A percentile compares a stretch with the other conserved stretches of the same genome.
Conservation (phyloP, 495 filamentous ascomycete species). For the Xylaria acuta region DNA sequence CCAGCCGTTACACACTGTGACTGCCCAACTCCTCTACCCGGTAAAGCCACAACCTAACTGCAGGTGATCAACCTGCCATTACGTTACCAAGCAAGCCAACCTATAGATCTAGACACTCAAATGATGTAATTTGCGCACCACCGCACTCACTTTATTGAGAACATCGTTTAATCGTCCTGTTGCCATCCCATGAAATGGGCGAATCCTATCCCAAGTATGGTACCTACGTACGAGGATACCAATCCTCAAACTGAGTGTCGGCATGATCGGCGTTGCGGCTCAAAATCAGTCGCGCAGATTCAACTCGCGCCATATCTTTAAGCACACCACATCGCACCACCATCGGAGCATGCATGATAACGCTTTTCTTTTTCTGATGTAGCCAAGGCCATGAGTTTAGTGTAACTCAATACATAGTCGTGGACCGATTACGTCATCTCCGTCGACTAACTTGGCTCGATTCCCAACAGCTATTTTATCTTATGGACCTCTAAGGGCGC, state of each 20-base stretch:
- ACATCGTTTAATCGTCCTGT: not conserved
- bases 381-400: not conserved
- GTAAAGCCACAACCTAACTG: too few species aligned
- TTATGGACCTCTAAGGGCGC: not conserved
- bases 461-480: not conserved
- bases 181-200: not conserved
- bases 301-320: constrained; percentile 8
- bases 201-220: not conserved
- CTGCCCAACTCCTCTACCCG: too few species aligned
- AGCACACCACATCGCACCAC: not conserved
- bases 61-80: not conserved
- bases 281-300: not conserved
- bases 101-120: not conserved
- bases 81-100: not conserved
- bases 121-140: constrained; percentile 1
- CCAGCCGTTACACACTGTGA: too few species aligned
- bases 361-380: not conserved
- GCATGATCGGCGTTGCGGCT: constrained; percentile 7
- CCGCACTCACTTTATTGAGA: not conserved
- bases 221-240: not conserved
- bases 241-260: not conserved
- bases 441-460: not conserved
- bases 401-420: not conserved
- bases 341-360: not conserved
- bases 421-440: not conserved